phyloP scores from a whole-genome alignment of 179 eudicot genomes.

The Pouteria campechiana region DNA sequence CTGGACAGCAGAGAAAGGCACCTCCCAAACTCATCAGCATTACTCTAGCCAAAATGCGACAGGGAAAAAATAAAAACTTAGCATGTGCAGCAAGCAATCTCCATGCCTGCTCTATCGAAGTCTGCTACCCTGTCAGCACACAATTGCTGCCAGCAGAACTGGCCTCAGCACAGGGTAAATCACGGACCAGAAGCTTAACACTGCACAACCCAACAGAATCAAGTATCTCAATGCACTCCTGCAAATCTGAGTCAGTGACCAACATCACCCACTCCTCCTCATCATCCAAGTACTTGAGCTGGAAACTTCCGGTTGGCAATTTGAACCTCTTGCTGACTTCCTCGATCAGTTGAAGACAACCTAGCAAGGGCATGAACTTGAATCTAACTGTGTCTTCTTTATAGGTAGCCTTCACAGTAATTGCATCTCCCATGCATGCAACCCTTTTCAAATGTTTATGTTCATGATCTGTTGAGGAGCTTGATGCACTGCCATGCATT shows the following conservation, averaged over 20 bases:
- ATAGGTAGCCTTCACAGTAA: constrained; percentile 62
- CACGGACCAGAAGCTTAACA: constrained; percentile 62
- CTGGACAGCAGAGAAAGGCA: too few relatives aligned
- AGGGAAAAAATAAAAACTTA: too few relatives aligned
- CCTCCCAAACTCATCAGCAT: too few relatives aligned
- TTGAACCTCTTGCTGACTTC: constrained; percentile 71
- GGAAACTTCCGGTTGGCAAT: constrained; percentile 47
- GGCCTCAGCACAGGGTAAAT: constrained; percentile 31
- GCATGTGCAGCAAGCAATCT: too few relatives aligned
- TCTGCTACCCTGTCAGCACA: constrained; percentile 32
- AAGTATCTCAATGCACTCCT: constrained; percentile 74
- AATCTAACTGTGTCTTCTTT: constrained; percentile 66
- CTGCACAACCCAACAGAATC: constrained; percentile 48
- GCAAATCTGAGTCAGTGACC: constrained; percentile 66
- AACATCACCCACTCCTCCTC: constrained; percentile 93
- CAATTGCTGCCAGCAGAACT: constrained; percentile 64
- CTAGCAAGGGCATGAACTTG: constrained; percentile 48
- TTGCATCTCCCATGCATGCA: constrained; percentile 15
- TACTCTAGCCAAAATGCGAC: too few relatives aligned
- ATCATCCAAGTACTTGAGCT: constrained; percentile 82
- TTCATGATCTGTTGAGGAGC: constrained; percentile 33
- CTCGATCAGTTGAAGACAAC: constrained; percentile 54
- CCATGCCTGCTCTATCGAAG: too few relatives aligned
- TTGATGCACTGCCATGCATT: constrained; percentile 21
- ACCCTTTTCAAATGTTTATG: constrained; percentile 7